Evolutionary conservation across 2,329 filamentous ascomycete species (phyloP).

Genomic region (Clathrospora elynae): DNA sequence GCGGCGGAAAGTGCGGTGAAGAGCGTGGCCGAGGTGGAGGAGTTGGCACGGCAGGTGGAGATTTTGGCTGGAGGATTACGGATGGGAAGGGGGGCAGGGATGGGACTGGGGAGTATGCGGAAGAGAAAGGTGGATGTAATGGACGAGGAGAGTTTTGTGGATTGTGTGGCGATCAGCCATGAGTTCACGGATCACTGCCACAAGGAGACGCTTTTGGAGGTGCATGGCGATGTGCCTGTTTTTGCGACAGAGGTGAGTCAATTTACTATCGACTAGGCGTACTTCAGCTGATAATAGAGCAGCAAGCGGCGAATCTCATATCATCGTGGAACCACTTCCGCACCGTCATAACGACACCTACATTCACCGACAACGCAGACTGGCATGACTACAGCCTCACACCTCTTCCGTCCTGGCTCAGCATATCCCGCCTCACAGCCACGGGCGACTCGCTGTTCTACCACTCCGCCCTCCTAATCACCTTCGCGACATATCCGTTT

Average conservation of each 20-base stretch:
- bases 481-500: conserved; percentile 53
- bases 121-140: conserved; percentile 15
- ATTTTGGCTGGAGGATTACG: conserved; percentile 41
- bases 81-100: conserved; percentile 21
- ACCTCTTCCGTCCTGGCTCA: conserved; percentile 64
- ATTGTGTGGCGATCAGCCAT: conserved; percentile 65
- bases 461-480: conserved; percentile 62
- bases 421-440: conserved; percentile 62
- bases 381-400: conserved; percentile 54
- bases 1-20: conserved; percentile 59
- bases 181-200: conserved; percentile 74
- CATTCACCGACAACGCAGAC: conserved; percentile 51
- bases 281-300: neutral
- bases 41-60: conserved; percentile 58
- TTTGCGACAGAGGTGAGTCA: conserved; percentile 59
- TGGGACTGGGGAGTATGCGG: too few relatives aligned
- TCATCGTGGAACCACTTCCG: conserved; percentile 65
- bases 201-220: conserved; percentile 62
- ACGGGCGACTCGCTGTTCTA: conserved; percentile 62
- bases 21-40: conserved; percentile 62
- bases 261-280: neutral
- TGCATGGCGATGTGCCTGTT: conserved; percentile 60
- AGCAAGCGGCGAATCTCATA: conserved; percentile 63
- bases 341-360: conserved; percentile 57
- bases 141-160: conserved; percentile 53